phyloP scores from a whole-genome alignment of 345 rosid genomes.

The Viola odorata region DNA sequence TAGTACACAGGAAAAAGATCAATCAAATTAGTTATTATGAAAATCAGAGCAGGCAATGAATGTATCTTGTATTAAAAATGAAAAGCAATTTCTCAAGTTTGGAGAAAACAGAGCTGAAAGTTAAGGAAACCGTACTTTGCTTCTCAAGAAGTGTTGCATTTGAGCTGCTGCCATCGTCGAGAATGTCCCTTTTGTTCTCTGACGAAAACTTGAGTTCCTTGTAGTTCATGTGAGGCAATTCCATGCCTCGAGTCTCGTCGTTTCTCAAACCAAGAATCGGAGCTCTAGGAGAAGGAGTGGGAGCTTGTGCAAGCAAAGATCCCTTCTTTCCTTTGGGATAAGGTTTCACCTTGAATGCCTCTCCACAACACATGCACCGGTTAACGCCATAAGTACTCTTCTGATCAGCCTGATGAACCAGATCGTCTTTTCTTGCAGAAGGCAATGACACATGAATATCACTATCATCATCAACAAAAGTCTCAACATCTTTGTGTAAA shows the following conservation, averaged over 20 bases:
- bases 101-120: not conserved
- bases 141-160: constrained; percentile 17
- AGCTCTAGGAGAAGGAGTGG: constrained; percentile 70
- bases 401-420: constrained; percentile 1
- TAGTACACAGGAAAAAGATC: constrained; percentile 7
- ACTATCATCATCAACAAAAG: constrained; percentile 57
- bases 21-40: not conserved
- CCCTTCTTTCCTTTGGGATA: constrained; percentile 24
- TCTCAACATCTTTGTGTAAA: constrained; percentile 68
- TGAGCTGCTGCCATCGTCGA: constrained; percentile 25
- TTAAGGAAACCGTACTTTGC: not conserved
- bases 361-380: constrained; percentile 68
- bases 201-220: constrained; percentile 36
- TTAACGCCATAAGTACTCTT: constrained; percentile 16
- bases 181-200: constrained; percentile 32
- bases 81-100: not conserved
- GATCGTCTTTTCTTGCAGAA: constrained; percentile 31
- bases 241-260: constrained; percentile 25
- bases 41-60: not conserved
- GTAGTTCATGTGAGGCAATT: constrained; percentile 31
- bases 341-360: constrained; percentile 48
- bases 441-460: constrained; percentile 41
- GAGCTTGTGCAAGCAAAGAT: constrained; percentile 37
- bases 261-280: constrained; percentile 19
- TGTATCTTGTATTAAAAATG: not conserved